phyloP scores from a whole-genome alignment of 2,329 filamentous ascomycete species.

The Colletotrichum sp. region DNA sequence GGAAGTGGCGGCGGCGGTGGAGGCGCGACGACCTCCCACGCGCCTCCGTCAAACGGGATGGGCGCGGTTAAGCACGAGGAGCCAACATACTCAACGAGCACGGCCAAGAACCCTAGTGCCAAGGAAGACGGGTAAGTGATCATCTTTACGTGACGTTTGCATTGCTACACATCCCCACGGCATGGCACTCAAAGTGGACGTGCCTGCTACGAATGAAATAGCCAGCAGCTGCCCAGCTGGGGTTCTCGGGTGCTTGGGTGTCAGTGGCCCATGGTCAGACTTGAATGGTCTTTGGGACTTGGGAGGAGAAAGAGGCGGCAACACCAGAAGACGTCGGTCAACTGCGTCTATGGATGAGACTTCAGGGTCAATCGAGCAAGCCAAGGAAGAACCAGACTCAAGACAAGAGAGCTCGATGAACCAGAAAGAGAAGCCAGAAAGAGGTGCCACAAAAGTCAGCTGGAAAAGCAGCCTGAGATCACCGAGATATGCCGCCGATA shows the following conservation, averaged over 20 bases:
- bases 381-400: constrained; percentile 11
- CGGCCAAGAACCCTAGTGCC: constrained; percentile 67
- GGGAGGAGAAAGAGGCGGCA: constrained; percentile 15
- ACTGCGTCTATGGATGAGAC: constrained; percentile 2
- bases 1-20: neutral
- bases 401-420: neutral
- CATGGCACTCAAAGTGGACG: neutral
- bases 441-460: constrained; percentile 17
- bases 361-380: constrained; percentile 16
- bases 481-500: constrained; percentile 23
- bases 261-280: constrained; percentile 4
- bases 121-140: constrained; percentile 87
- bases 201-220: neutral
- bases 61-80: constrained; percentile 31
- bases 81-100: constrained; percentile 31
- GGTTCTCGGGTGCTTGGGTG: neutral
- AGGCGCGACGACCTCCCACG: neutral
- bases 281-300: constrained; percentile 12
- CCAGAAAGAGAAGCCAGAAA: constrained; percentile 22
- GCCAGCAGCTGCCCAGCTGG: constrained; percentile 8
- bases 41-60: constrained; percentile 15
- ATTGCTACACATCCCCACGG: neutral
- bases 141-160: constrained; percentile 16
- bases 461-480: constrained; percentile 21
- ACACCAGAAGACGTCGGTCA: neutral